Evolutionary conservation across 192 early-diverging fungal genomes (phyloP).

Genomic region (Spizellomyces punctatus): DNA sequence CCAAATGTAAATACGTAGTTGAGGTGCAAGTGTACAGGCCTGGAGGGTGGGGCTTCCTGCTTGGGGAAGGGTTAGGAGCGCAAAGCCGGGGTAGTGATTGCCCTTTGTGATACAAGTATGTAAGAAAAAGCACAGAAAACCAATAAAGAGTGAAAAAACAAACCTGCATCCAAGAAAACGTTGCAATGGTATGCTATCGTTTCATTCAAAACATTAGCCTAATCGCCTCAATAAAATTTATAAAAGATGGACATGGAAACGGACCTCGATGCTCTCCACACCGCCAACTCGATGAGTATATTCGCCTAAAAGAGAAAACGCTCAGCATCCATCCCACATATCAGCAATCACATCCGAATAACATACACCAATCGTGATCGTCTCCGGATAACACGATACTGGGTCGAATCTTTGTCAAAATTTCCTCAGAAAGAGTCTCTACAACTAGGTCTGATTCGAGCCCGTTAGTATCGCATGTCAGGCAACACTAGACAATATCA

Average conservation of each 20-base stretch:
- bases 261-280: too few species aligned
- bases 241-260: too few species aligned
- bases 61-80: slow-evolving; percentile 37
- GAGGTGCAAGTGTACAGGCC: slow-evolving; percentile 41
- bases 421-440: slow-evolving; percentile 51
- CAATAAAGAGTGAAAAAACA: not conserved
- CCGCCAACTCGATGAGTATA: slow-evolving; percentile 6
- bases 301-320: slow-evolving; percentile 19
- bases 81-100: slow-evolving; percentile 51
- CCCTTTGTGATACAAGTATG: slow-evolving; percentile 21
- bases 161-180: slow-evolving; percentile 52
- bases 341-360: too few species aligned
- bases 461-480: not conserved
- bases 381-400: slow-evolving; percentile 83
- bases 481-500: not conserved
- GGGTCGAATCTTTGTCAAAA: slow-evolving; percentile 67
- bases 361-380: slow-evolving; percentile 89
- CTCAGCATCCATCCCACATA: too few species aligned
- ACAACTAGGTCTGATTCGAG: slow-evolving; percentile 62
- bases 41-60: slow-evolving; percentile 16
- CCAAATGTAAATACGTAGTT: slow-evolving; percentile 46
- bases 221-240: not conserved
- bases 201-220: not conserved
- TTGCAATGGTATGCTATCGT: slow-evolving; percentile 47
- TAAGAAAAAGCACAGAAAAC: too few species aligned